Conservation (phyloP, 2,329 filamentous ascomycete genomes). For the Claviceps lovelessii region DNA sequence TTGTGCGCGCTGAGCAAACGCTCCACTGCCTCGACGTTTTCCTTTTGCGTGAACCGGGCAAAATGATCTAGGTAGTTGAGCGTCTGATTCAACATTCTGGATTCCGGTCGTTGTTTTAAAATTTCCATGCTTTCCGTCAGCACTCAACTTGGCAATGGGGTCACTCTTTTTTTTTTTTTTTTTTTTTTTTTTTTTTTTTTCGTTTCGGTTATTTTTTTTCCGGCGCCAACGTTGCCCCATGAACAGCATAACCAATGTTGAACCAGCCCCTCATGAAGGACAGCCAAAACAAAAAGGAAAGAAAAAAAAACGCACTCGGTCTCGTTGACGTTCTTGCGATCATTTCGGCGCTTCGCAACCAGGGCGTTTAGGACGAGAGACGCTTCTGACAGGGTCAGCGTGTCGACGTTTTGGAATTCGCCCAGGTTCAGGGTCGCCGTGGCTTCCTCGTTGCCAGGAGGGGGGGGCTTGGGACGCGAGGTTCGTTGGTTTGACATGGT, state of each 20-base stretch:
- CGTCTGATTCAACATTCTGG: constrained; percentile 68
- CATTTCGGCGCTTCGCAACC: constrained; percentile 62
- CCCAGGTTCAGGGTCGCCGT: constrained; percentile 69
- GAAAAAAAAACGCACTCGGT: constrained; percentile 53
- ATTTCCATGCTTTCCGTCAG: constrained; percentile 4
- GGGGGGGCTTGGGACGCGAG: constrained; percentile 53
- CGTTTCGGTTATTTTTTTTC: no score
- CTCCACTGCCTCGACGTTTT: constrained; percentile 90
- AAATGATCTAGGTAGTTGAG: constrained; percentile 89
- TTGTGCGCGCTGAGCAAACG: constrained; percentile 66
- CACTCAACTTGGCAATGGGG: not conserved
- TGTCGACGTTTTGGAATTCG: constrained; percentile 85
- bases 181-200: not conserved
- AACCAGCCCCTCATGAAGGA: not conserved
- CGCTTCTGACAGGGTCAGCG: constrained; percentile 83
- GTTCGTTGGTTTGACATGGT: constrained; percentile 29
- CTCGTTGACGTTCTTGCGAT: constrained; percentile 70
- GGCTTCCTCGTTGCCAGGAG: constrained; percentile 76
- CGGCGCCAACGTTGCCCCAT: no score
- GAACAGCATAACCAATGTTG: no score
- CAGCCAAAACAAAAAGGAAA: not conserved
- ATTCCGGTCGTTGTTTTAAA: not conserved
- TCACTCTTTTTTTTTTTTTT: not conserved
- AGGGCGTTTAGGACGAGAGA: constrained; percentile 84
- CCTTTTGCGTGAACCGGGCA: constrained; percentile 86